A percentile compares a stretch with the other conserved stretches of the same genome.
phyloP scores from a whole-genome alignment of 2,329 filamentous ascomycete species.

The Colletotrichum sp. region DNA sequence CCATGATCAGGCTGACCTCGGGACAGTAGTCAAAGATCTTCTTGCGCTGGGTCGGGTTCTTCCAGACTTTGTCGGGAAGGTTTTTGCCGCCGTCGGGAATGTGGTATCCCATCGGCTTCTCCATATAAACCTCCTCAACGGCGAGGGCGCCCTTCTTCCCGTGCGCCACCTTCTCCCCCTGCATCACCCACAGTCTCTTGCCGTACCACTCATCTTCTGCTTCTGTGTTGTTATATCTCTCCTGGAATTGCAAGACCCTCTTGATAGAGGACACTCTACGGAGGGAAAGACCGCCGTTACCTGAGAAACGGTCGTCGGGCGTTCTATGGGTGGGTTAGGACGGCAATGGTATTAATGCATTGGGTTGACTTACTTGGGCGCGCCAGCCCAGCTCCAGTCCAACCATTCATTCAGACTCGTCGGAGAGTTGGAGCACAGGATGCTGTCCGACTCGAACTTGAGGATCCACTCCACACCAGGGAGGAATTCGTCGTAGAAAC shows the following conservation, averaged over 20 bases:
- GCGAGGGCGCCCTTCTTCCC: conserved; percentile 47
- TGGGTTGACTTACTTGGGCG: conserved; percentile 44
- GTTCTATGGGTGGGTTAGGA: conserved; percentile 30
- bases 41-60: conserved; percentile 44
- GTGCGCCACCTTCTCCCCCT: conserved; percentile 52
- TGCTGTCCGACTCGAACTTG: conserved; percentile 60
- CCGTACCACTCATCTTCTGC: conserved; percentile 64
- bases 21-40: conserved; percentile 61
- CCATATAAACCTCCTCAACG: conserved; percentile 54
- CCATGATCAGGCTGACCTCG: conserved; percentile 59
- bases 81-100: conserved; percentile 46
- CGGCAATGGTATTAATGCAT: not conserved
- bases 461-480: conserved; percentile 58
- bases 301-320: conserved; percentile 49
- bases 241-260: conserved; percentile 52
- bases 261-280: conserved; percentile 57
- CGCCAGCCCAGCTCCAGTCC: conserved; percentile 59
- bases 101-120: conserved; percentile 61
- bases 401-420: conserved; percentile 59
- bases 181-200: conserved; percentile 50
- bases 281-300: conserved; percentile 60
- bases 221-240: conserved; percentile 53
- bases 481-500: conserved; percentile 59
- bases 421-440: conserved; percentile 60
- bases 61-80: conserved; percentile 52